Percentiles rank a stretch among this genome's conserved stretches.
Conservation (phyloP, 148 eudicot genomes). For the Amaranthus cruentus region DNA sequence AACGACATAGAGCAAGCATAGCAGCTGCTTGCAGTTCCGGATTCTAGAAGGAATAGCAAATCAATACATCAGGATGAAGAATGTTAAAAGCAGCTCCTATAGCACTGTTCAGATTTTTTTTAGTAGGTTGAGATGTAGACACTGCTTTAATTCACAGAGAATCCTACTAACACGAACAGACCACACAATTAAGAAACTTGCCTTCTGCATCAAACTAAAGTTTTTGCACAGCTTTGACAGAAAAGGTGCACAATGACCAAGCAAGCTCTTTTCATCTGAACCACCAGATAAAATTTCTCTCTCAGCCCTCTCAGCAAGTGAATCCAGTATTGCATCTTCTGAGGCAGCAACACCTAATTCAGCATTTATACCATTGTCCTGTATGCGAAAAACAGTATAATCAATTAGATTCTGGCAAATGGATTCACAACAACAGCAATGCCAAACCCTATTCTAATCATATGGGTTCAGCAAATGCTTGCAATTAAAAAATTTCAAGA, state of each 20-base stretch:
- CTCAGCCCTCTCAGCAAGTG: slow-evolving; percentile 72
- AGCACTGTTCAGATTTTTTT: not conserved
- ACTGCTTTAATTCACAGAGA: not conserved
- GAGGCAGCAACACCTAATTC: slow-evolving; percentile 95
- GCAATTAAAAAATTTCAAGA: not conserved
- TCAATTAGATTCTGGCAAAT: not conserved
- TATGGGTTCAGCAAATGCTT: too few relatives aligned
- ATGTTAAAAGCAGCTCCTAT: not conserved
- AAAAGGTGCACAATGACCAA: slow-evolving; percentile 81
- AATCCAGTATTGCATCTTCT: slow-evolving; percentile 88
- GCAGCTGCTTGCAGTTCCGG: slow-evolving; percentile 91
- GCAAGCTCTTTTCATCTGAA: slow-evolving; percentile 63
- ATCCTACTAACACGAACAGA: not conserved
- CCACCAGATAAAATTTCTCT: slow-evolving; percentile 80
- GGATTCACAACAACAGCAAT: not conserved
- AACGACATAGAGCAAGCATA: slow-evolving; percentile 93
- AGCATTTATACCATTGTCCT: slow-evolving; percentile 83
- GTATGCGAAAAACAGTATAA: slow-evolving; percentile 21
- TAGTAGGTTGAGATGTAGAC: not conserved
- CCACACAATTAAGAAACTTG: slow-evolving; percentile 28
- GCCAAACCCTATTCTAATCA: too few relatives aligned
- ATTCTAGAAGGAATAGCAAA: slow-evolving; percentile 45
- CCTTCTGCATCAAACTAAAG: slow-evolving; percentile 93
- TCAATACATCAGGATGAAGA: slow-evolving; percentile 17
- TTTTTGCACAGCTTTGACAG: slow-evolving; percentile 83